Evolutionary conservation across 768 basidiomycete genomes (phyloP).

Genomic region (Phylloporus arenicola): DNA sequence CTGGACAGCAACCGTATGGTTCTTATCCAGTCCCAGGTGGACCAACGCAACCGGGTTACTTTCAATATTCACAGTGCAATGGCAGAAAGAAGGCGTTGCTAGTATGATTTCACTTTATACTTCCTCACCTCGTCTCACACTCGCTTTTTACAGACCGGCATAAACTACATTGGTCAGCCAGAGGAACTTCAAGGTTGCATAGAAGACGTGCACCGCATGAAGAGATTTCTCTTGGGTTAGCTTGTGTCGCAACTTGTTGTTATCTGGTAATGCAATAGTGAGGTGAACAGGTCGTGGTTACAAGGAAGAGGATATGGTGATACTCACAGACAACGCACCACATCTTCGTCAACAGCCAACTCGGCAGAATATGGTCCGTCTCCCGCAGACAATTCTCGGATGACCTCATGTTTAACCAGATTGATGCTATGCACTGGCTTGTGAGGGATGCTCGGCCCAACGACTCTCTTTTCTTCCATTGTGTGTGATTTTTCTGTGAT

Average conservation of each 20-base stretch:
- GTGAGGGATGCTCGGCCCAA: constrained; percentile 71
- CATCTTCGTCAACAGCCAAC: constrained; percentile 69
- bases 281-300: constrained; percentile 42
- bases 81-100: constrained; percentile 86
- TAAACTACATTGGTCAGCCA: constrained; percentile 72
- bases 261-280: neutral
- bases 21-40: constrained; percentile 48
- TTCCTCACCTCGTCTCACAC: neutral
- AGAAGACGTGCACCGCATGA: constrained; percentile 84
- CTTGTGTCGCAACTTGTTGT: neutral
- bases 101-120: constrained; percentile 39
- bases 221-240: constrained; percentile 68
- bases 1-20: constrained; percentile 56
- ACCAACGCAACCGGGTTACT: constrained; percentile 53
- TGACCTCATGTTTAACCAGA: constrained; percentile 29
- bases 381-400: neutral
- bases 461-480: constrained; percentile 90
- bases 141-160: constrained; percentile 59
- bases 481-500: constrained; percentile 34
- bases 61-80: constrained; percentile 86
- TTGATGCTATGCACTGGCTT: constrained; percentile 90
- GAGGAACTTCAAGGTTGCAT: constrained; percentile 80
- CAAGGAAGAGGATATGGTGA: constrained; percentile 73
- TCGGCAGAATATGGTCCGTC: constrained; percentile 68
- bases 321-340: constrained; percentile 71